Percentiles rank a stretch among this genome's conserved stretches.
These are phyloP conservation scores for Naganishia vaughanmartiniae DNA, from an alignment of 768 basidiomycete species.

Conservation along the genomic window DNA sequence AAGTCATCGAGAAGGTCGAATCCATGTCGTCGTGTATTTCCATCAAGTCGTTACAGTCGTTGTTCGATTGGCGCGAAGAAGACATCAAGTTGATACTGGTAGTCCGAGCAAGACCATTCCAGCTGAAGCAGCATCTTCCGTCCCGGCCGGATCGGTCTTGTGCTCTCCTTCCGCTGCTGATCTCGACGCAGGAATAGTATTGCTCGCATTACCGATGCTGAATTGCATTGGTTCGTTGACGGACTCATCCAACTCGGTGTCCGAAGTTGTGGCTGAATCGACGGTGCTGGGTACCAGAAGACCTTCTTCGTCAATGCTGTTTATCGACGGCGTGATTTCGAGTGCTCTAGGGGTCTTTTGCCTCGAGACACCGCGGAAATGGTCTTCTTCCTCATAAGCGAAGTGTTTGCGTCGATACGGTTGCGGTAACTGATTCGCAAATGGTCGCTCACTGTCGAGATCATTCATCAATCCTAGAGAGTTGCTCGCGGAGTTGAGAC, in stretches of 20 bases:
- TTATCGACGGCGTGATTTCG: conserved; percentile 12
- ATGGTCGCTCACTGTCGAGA: background rate
- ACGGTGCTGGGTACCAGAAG: conserved; percentile 16
- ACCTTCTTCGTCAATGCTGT: conserved; percentile 14
- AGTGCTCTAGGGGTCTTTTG: background rate
- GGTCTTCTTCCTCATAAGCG: background rate
- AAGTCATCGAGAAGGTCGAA: background rate
- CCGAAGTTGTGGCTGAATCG: background rate
- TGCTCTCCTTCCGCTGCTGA: background rate
- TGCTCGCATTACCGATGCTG: background rate
- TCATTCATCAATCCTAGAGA: conserved; percentile 6
- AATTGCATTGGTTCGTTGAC: background rate
- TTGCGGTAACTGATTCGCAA: background rate
- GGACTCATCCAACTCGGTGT: background rate
- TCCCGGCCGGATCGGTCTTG: background rate
- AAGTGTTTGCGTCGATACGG: background rate
- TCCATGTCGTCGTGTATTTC: background rate
- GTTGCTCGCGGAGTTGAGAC: background rate
- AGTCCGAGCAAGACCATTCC: conserved; percentile 9
- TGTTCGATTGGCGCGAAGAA: background rate
- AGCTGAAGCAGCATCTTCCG: background rate
- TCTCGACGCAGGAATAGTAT: background rate
- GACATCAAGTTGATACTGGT: background rate
- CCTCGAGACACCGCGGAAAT: background rate
- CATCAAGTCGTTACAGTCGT: background rate